Percentiles rank a stretch among this genome's conserved stretches.
Evolutionary conservation across 1,284 basidiomycete species (phyloP).

Genomic region (Moesziomyces sp.): DNA sequence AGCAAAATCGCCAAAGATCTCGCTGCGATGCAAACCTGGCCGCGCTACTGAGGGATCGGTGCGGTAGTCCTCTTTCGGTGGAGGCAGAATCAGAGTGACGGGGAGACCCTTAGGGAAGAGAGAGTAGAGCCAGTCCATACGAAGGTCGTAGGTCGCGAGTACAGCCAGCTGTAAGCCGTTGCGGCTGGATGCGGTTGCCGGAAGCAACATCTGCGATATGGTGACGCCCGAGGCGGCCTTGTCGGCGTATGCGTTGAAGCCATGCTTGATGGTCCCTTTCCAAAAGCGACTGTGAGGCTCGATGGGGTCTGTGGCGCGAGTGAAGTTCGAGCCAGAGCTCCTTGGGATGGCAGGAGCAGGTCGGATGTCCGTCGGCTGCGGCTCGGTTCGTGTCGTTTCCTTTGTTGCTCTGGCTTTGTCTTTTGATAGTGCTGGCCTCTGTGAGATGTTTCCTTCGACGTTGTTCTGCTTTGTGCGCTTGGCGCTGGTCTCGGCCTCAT

Average conservation of each 20-base stretch:
- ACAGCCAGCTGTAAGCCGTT: slow-evolving; percentile 48
- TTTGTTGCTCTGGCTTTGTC: too few relatives aligned
- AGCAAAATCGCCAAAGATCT: slow-evolving; percentile 24
- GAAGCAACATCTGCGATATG: slow-evolving; percentile 48
- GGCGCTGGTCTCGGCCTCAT: slow-evolving; percentile 7
- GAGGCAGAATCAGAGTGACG: slow-evolving; percentile 56
- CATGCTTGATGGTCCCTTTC: slow-evolving; percentile 57
- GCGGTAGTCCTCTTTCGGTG: slow-evolving; percentile 36
- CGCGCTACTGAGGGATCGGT: slow-evolving; percentile 23
- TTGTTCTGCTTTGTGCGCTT: slow-evolving; percentile 6
- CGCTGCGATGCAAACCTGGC: slow-evolving; percentile 44
- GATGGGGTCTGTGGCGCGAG: slow-evolving; percentile 35
- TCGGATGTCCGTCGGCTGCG: too few relatives aligned
- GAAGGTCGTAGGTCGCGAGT: slow-evolving; percentile 56
- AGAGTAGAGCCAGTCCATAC: slow-evolving; percentile 60
- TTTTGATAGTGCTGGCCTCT: background rate
- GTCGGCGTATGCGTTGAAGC: slow-evolving; percentile 52
- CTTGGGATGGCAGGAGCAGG: background rate
- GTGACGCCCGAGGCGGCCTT: slow-evolving; percentile 15
- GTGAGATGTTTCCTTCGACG: too few relatives aligned
- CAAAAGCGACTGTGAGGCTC: slow-evolving; percentile 48
- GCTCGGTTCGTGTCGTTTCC: too few relatives aligned
- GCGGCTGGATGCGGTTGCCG: slow-evolving; percentile 35
- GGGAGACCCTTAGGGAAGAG: slow-evolving; percentile 47
- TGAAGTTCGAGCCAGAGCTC: background rate